Evolutionary conservation across 2,329 filamentous ascomycete species (phyloP), one percentile per base, ranked within the genome.

Genomic region (Mycosphaerella sp.): DNA sequence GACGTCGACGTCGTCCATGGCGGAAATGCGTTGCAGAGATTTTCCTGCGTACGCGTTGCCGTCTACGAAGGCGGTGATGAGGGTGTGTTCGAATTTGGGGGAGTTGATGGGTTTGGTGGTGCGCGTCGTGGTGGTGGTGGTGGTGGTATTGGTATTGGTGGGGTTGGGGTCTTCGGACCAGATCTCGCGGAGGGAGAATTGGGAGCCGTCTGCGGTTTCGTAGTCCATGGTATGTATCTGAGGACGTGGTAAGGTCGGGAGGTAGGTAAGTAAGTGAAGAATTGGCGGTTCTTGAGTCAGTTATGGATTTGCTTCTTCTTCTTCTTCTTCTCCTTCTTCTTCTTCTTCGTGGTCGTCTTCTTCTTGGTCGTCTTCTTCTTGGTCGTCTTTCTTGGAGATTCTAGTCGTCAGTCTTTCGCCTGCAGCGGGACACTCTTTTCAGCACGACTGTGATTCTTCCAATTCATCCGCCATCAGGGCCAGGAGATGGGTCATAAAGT

Each of bases 141-240:
- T 21, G 21, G 21, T 21, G 21, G 21, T 21, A 3, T 2, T 21
- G 3, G 2, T 4, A 21, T 21, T 4, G 21, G 21, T 29, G 5
- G 26, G 26, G 26, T 52, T 44, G 40, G 56, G 36, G 5, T 54
- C 57, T 6, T 51, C 39, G 2, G 45, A 47, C 53, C 58, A 60
- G 14, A 64, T 55, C 48, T 64, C 57, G 34, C 59, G 62, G 8
- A 66, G 56, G 2, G 58, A 65, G 51, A 66, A 66, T 41, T 63
- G 62, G 2, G 64, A 66, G 51, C 64, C 65, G 40, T 66, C 62
- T 11, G 56, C 54, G 6, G 60, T 66, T 48, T 64, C 63, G 56
- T 64, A 66, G 44, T 66, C 62, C 64, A 67, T 66, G 21, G 14
- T 52, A 21, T 21, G 3, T 17, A 17, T 17, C 14, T 21, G 21